phyloP scores from a whole-genome alignment of 2,329 filamentous ascomycete genomes.

The Venturia aucupariae region DNA sequence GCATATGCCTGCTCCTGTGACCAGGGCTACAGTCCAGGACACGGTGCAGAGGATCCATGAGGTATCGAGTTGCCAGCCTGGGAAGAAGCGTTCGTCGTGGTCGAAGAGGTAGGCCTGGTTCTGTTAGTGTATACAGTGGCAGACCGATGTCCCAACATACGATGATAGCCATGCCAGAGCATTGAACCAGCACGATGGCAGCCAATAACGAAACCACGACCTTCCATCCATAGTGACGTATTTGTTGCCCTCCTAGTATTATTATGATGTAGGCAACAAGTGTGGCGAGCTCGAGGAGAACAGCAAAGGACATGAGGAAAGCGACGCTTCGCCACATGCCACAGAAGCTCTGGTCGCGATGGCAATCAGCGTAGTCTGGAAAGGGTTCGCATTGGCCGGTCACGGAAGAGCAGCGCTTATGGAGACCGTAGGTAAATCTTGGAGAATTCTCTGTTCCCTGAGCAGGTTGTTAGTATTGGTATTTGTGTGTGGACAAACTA shows the following conservation, averaged over 20 bases:
- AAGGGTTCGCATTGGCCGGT: slow-evolving; percentile 56
- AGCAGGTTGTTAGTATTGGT: background rate
- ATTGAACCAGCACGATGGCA: slow-evolving; percentile 58
- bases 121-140: background rate
- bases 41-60: slow-evolving; percentile 64
- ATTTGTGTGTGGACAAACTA: no score
- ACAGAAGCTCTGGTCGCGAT: slow-evolving; percentile 67
- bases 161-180: slow-evolving; percentile 71
- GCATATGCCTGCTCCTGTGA: slow-evolving; percentile 50
- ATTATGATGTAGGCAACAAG: slow-evolving; percentile 74
- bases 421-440: slow-evolving; percentile 57
- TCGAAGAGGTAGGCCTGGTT: slow-evolving; percentile 71
- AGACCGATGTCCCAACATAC: slow-evolving; percentile 42
- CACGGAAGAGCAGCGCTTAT: slow-evolving; percentile 67
- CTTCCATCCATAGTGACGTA: slow-evolving; percentile 76
- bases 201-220: slow-evolving; percentile 58
- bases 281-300: slow-evolving; percentile 71
- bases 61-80: slow-evolving; percentile 71
- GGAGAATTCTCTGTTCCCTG: slow-evolving; percentile 3
- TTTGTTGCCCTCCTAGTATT: slow-evolving; percentile 66
- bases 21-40: slow-evolving; percentile 47
- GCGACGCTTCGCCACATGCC: slow-evolving; percentile 83
- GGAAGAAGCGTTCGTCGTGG: slow-evolving; percentile 71
- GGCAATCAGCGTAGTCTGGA: slow-evolving; percentile 59
- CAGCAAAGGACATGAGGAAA: slow-evolving; percentile 77